phyloP scores from a whole-genome alignment of 2,329 filamentous ascomycete genomes.

The Drechslerella dactyloides region DNA sequence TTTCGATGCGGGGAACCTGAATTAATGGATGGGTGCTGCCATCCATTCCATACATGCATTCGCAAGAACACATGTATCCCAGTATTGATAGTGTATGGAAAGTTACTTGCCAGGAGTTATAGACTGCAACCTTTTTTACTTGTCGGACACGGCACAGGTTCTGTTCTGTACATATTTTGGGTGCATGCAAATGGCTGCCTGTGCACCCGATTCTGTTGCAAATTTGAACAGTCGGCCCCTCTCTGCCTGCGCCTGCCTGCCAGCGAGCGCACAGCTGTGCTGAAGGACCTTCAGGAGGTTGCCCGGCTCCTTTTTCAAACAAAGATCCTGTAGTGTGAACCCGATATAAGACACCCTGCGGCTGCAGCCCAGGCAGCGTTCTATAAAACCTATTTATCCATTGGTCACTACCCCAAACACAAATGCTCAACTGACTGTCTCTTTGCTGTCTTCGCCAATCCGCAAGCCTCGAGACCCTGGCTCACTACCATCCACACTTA shows the following conservation, averaged over 20 bases:
- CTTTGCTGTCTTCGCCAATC: constrained; percentile 46
- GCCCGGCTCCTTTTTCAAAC: background rate
- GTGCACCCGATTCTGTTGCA: too few species aligned
- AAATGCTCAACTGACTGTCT: constrained; percentile 2
- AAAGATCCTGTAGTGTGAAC: constrained; percentile 1
- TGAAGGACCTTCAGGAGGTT: constrained; percentile 1
- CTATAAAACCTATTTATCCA: constrained; percentile 34
- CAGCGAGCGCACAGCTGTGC: background rate
- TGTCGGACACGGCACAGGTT: constrained; percentile 48
- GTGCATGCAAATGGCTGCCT: background rate
- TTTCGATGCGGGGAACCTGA: constrained; percentile 46
- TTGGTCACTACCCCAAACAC: constrained; percentile 17
- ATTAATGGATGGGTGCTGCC: background rate
- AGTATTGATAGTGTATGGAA: constrained; percentile 8
- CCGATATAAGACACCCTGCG: background rate
- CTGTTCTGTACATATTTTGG: constrained; percentile 26
- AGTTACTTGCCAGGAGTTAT: constrained; percentile 17
- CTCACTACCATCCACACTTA: constrained; percentile 17
- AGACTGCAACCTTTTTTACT: background rate
- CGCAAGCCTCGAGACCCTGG: constrained; percentile 43
- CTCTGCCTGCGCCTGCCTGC: background rate
- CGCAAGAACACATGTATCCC: constrained; percentile 13
- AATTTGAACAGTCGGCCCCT: background rate
- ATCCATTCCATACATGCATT: too few species aligned
- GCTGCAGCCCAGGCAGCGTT: background rate